phyloP scores from a whole-genome alignment of 1,284 basidiomycete genomes.

The Apiotrichum brassicae region DNA sequence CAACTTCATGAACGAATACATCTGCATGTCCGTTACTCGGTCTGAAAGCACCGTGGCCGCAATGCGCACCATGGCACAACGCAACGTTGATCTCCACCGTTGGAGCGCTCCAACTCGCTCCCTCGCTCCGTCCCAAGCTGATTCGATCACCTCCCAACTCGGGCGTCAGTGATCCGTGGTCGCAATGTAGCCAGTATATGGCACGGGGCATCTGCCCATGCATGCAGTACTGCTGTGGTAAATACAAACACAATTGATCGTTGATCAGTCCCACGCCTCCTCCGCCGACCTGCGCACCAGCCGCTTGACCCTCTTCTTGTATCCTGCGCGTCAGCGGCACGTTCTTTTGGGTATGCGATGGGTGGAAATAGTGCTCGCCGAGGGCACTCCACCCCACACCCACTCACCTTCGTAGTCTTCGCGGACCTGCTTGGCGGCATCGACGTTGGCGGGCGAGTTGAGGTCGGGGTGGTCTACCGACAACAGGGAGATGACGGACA shows the following conservation, averaged over 20 bases:
- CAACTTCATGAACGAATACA: too few relatives aligned
- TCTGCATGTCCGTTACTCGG: too few relatives aligned
- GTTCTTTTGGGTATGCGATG: constrained; percentile 1
- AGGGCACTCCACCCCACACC: too few relatives aligned
- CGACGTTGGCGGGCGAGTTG: constrained; percentile 95
- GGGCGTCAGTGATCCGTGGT: too few relatives aligned
- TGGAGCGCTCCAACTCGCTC: too few relatives aligned
- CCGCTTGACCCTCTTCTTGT: constrained; percentile 88
- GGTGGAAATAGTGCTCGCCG: neutral
- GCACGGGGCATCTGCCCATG: neutral
- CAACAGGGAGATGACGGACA: constrained; percentile 92
- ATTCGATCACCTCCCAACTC: too few relatives aligned
- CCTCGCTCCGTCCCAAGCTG: too few relatives aligned
- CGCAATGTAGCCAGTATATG: neutral
- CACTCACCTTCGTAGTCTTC: constrained; percentile 61
- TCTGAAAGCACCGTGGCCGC: too few relatives aligned
- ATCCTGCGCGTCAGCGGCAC: constrained; percentile 53
- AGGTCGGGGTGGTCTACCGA: constrained; percentile 87
- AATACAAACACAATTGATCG: constrained; percentile 1
- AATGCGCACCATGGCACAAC: too few relatives aligned
- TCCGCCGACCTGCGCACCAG: constrained; percentile 78
- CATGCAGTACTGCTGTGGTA: neutral
- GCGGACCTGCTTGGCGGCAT: constrained; percentile 86
- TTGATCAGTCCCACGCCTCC: constrained; percentile 66
- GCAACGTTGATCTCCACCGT: too few relatives aligned